Evolutionary conservation across 768 basidiomycete genomes (phyloP).

Genomic region (Amyloporia xantha): DNA sequence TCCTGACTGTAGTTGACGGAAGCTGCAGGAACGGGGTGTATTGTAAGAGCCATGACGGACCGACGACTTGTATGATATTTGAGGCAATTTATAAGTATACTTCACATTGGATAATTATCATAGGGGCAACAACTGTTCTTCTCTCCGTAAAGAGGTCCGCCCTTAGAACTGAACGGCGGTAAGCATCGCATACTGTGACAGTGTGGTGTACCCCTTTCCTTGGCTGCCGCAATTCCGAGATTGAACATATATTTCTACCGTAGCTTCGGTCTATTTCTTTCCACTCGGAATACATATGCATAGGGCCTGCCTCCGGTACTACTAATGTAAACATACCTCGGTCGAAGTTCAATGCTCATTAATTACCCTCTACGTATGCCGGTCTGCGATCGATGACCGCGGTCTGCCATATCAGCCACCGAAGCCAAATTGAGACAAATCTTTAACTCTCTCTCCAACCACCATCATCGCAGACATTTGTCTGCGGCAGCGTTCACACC

Average conservation of each 20-base stretch:
- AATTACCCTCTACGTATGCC: too few species aligned
- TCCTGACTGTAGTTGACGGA: constrained; percentile 69
- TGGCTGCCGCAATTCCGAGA: not conserved
- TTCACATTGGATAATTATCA: too few species aligned
- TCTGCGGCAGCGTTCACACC: constrained; percentile 18
- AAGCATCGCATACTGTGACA: not conserved
- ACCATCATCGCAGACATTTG: constrained; percentile 26
- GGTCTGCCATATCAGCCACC: not conserved
- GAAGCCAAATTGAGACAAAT: constrained; percentile 11
- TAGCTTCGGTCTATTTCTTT: too few species aligned
- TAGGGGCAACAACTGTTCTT: too few species aligned
- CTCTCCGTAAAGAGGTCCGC: too few species aligned
- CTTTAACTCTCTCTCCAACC: constrained; percentile 10
- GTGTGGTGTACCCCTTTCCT: not conserved
- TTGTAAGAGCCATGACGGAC: constrained; percentile 81
- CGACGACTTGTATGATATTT: constrained; percentile 44
- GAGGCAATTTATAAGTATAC: too few species aligned
- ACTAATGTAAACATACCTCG: too few species aligned
- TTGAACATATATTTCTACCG: not conserved
- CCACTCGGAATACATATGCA: too few species aligned
- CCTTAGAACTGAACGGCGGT: not conserved
- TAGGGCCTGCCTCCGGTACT: too few species aligned
- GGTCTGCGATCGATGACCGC: not conserved
- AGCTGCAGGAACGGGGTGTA: constrained; percentile 89
- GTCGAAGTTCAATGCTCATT: too few species aligned